Conservation (phyloP, 2,329 filamentous ascomycete species). For the Piedraia hortae region DNA sequence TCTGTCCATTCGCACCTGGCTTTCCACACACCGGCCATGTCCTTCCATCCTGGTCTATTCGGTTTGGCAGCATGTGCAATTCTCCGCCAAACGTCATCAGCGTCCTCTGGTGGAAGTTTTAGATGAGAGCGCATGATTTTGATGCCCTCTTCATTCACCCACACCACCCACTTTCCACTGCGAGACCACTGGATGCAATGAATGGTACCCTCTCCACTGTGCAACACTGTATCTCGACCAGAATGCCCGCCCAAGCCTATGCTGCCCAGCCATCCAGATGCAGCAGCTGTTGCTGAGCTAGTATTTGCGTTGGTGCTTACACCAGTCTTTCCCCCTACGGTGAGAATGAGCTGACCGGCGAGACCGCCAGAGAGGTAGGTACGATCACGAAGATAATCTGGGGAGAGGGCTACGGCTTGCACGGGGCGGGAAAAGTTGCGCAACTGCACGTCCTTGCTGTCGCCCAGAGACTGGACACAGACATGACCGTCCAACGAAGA, state of each 20-base stretch:
- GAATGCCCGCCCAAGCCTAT: conserved; percentile 44
- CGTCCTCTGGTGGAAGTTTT: conserved; percentile 46
- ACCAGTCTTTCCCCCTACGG: conserved; percentile 51
- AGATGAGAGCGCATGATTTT: conserved; percentile 89
- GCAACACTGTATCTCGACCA: conserved; percentile 63
- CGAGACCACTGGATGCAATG: conserved; percentile 84
- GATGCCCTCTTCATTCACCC: conserved; percentile 91
- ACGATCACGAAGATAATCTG: conserved; percentile 71
- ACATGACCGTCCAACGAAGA: conserved; percentile 91
- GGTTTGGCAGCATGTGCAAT: conserved; percentile 81
- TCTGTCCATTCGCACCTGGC: conserved; percentile 82
- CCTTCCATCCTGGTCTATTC: conserved; percentile 67
- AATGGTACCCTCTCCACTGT: conserved; percentile 77
- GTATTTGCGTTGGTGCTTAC: conserved; percentile 65
- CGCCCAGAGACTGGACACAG: conserved; percentile 64
- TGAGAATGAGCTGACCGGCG: conserved; percentile 67
- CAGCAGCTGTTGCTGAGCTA: conserved; percentile 53
- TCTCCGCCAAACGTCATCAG: conserved; percentile 74
- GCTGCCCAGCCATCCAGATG: conserved; percentile 65
- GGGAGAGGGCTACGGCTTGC: conserved; percentile 77
- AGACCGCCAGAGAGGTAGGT: conserved; percentile 77
- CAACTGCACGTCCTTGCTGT: conserved; percentile 68
- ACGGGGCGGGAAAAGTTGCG: conserved; percentile 85
- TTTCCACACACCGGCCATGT: conserved; percentile 92
- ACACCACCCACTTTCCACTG: conserved; percentile 74